Evolutionary conservation across 2,329 filamentous ascomycete genomes (phyloP).

Genomic region (Aphanocladium album): DNA sequence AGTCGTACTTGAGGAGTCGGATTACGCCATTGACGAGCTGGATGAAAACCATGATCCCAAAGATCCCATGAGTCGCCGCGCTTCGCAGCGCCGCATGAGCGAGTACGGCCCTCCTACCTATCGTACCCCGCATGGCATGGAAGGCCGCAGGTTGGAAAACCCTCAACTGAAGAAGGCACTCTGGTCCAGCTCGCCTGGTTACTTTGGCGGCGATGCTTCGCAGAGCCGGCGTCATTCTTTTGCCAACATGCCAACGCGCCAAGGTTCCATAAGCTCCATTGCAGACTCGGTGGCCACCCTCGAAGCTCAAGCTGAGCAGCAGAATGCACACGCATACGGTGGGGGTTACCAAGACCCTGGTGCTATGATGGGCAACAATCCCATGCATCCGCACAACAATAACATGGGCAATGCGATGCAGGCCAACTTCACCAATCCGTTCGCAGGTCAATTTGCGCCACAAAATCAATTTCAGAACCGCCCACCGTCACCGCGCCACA

Average conservation of each 20-base stretch:
- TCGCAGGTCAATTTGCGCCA: slow-evolving; percentile 42
- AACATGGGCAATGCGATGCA: slow-evolving; percentile 23
- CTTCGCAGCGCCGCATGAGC: slow-evolving; percentile 50
- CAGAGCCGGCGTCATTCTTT: slow-evolving; percentile 79
- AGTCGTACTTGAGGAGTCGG: slow-evolving; percentile 58
- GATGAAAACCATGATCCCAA: slow-evolving; percentile 55
- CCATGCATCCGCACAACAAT: not conserved
- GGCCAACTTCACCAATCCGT: slow-evolving; percentile 30
- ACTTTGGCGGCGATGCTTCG: slow-evolving; percentile 58
- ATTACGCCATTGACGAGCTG: slow-evolving; percentile 68
- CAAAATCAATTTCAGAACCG: slow-evolving; percentile 43
- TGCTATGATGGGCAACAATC: slow-evolving; percentile 24
- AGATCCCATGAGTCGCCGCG: slow-evolving; percentile 43
- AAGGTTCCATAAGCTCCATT: slow-evolving; percentile 58
- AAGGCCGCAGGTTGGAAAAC: slow-evolving; percentile 59
- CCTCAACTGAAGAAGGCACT: slow-evolving; percentile 56
- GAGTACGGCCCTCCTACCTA: slow-evolving; percentile 46
- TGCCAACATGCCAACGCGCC: slow-evolving; percentile 61
- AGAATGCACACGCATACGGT: slow-evolving; percentile 38
- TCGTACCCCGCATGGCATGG: slow-evolving; percentile 46
- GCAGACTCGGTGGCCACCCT: slow-evolving; percentile 45
- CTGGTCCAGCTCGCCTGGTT: slow-evolving; percentile 68
- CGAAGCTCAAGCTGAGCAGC: slow-evolving; percentile 41
- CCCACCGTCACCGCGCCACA: slow-evolving; percentile 56
- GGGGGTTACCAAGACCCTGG: slow-evolving; percentile 34